Conservation (phyloP, 1,139 yeast species). For the Protomyces gravidus region DNA sequence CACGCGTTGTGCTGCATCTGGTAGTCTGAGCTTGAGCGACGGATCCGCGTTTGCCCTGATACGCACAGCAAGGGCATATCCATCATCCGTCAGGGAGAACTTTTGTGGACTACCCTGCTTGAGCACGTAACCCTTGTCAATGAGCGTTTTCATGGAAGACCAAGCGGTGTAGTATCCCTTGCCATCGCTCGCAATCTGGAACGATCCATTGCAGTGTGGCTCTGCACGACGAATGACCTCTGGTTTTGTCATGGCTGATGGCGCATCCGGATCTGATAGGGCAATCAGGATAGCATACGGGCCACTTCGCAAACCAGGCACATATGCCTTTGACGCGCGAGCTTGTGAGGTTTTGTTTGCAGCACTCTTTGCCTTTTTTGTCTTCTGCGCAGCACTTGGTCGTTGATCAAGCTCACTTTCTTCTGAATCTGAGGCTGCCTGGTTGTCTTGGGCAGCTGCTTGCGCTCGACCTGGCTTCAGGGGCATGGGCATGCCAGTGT, state of each 20-base stretch:
- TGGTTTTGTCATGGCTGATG: slow-evolving; percentile 53
- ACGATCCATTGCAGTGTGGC: slow-evolving; percentile 61
- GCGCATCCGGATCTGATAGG: slow-evolving; percentile 49
- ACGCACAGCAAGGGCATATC: slow-evolving; percentile 55
- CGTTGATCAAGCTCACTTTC: slow-evolving; percentile 1
- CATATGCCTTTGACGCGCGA: slow-evolving; percentile 48
- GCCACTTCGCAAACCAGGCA: slow-evolving; percentile 77
- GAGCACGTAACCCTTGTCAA: slow-evolving; percentile 59
- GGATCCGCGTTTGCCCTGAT: slow-evolving; percentile 27
- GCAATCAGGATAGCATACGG: slow-evolving; percentile 79
- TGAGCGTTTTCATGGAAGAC: slow-evolving; percentile 62
- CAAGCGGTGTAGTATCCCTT: slow-evolving; percentile 64
- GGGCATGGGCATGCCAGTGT: slow-evolving; percentile 47
- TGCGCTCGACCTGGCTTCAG: slow-evolving; percentile 30
- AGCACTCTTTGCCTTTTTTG: neutral
- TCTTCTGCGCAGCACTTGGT: slow-evolving; percentile 25
- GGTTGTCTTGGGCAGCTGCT: neutral
- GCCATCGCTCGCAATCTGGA: slow-evolving; percentile 51
- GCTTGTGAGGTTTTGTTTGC: slow-evolving; percentile 4
- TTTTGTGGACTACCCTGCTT: slow-evolving; percentile 57
- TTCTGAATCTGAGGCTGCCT: neutral
- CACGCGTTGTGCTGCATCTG: slow-evolving; percentile 4
- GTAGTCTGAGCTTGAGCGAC: neutral
- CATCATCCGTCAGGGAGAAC: slow-evolving; percentile 69
- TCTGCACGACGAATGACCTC: slow-evolving; percentile 57